Percentiles rank a stretch among this genome's conserved stretches.
phyloP scores from a whole-genome alignment of 2,329 filamentous ascomycete species.

The Ophiostoma ips region DNA sequence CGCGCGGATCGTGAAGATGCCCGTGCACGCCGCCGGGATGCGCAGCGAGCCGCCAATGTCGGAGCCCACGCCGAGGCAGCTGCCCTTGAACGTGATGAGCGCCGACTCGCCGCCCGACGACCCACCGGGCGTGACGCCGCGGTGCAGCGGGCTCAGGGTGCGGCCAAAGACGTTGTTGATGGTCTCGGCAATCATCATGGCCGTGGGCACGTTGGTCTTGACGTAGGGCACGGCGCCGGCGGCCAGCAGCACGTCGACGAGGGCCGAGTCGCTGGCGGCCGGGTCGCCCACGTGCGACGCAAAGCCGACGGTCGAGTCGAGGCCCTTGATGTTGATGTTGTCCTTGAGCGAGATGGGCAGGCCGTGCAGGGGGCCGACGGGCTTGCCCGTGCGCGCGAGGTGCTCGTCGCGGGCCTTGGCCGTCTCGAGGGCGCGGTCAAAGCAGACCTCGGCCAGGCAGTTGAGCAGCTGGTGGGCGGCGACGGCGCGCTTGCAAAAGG shows the following conservation, averaged over 20 bases:
- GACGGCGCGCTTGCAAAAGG: conserved; percentile 26
- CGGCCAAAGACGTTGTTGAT: conserved; percentile 53
- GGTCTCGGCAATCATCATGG: conserved; percentile 55
- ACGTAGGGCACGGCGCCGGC: conserved; percentile 41
- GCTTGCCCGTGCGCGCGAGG: conserved; percentile 30
- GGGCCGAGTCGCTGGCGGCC: conserved; percentile 27
- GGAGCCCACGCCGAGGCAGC: conserved; percentile 46
- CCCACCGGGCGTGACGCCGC: conserved; percentile 46
- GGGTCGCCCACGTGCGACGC: conserved; percentile 46
- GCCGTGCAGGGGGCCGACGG: conserved; percentile 49
- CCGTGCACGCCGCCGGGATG: conserved; percentile 40
- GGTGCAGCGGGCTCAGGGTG: conserved; percentile 47
- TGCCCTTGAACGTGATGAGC: conserved; percentile 44
- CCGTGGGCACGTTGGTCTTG: conserved; percentile 43
- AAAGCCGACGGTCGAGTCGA: conserved; percentile 51
- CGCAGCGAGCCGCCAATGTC: conserved; percentile 48
- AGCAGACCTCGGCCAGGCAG: conserved; percentile 38
- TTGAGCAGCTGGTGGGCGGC: conserved; percentile 30
- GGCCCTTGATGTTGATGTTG: conserved; percentile 48
- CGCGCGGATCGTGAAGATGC: conserved; percentile 41
- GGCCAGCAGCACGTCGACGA: conserved; percentile 28
- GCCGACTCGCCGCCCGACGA: conserved; percentile 55
- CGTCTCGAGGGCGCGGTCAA: conserved; percentile 34
- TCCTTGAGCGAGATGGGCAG: conserved; percentile 56
- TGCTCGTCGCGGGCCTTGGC: conserved; percentile 37